Percentiles rank a stretch among this genome's conserved stretches.
These are phyloP conservation scores for Colletotrichum sp. DNA, from an alignment of 2,329 filamentous ascomycete genomes.

Conservation along the genomic window DNA sequence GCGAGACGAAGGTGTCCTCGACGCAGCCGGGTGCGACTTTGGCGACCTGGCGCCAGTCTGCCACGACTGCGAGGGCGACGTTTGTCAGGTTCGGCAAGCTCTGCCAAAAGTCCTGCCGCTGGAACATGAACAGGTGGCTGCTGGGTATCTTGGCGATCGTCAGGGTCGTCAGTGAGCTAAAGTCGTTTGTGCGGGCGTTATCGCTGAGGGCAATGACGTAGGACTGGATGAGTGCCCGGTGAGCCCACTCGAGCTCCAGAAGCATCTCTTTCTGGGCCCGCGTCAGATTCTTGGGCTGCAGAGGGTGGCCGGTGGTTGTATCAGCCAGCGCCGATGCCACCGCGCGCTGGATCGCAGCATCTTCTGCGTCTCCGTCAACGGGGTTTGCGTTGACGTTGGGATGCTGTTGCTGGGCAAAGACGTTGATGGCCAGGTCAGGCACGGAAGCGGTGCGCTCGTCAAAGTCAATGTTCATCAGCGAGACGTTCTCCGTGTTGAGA, in stretches of 20 bases:
- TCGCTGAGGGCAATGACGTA: constrained; percentile 70
- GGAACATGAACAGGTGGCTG: constrained; percentile 61
- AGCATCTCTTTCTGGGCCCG: constrained; percentile 72
- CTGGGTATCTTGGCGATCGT: constrained; percentile 71
- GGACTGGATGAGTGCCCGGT: constrained; percentile 70
- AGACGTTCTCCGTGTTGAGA: constrained; percentile 37
- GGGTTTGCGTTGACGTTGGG: constrained; percentile 22
- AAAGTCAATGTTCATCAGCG: constrained; percentile 33
- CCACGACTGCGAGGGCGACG: constrained; percentile 65
- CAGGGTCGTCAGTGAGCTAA: constrained; percentile 60
- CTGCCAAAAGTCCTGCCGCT: constrained; percentile 66
- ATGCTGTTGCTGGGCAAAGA: not conserved
- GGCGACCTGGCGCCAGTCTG: constrained; percentile 68
- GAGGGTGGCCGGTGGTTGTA: constrained; percentile 29
- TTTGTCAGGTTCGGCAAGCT: constrained; percentile 58
- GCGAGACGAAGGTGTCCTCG: constrained; percentile 52
- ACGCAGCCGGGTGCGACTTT: constrained; percentile 58
- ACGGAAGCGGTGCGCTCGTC: constrained; percentile 30
- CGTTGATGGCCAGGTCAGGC: not conserved
- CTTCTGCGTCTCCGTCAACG: not conserved
- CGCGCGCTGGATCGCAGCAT: not conserved
- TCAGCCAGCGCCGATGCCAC: constrained; percentile 15
- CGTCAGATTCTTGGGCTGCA: constrained; percentile 63
- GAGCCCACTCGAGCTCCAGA: constrained; percentile 71
- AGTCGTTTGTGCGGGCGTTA: constrained; percentile 52